Conservation (phyloP, 1,139 yeast genomes). For the Nakaseomyces delphensis region DNA sequence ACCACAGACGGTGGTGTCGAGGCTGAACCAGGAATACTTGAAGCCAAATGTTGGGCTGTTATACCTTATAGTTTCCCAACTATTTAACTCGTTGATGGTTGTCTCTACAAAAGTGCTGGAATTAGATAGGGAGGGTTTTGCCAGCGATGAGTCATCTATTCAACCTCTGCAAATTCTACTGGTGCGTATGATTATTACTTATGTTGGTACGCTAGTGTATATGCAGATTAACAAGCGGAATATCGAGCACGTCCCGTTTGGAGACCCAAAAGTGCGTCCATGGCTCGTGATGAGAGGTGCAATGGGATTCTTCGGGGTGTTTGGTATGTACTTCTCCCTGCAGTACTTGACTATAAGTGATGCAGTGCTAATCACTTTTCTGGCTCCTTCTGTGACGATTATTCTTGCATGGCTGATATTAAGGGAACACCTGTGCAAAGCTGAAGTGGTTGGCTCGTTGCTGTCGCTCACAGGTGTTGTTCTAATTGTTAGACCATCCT, state of each 20-base stretch:
- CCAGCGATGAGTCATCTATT: conserved; percentile 29
- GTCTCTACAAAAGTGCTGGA: conserved; percentile 59
- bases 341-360: conserved; percentile 68
- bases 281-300: conserved; percentile 57
- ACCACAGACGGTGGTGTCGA: conserved; percentile 4
- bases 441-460: conserved; percentile 63
- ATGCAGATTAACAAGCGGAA: conserved; percentile 40
- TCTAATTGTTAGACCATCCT: conserved; percentile 74
- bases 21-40: conserved; percentile 11
- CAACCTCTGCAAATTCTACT: conserved; percentile 73
- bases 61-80: conserved; percentile 45
- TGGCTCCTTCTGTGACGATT: conserved; percentile 72
- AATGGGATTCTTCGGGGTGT: conserved; percentile 73
- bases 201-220: conserved; percentile 45
- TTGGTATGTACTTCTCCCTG: conserved; percentile 65
- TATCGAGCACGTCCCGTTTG: conserved; percentile 59
- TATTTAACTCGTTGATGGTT: conserved; percentile 65
- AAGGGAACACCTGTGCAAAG: conserved; percentile 55
- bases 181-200: conserved; percentile 69
- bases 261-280: conserved; percentile 52
- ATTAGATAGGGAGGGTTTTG: conserved; percentile 37
- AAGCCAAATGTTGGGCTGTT: conserved; percentile 34
- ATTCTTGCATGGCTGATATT: conserved; percentile 61
- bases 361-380: conserved; percentile 70
- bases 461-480: conserved; percentile 69